These are phyloP conservation scores for Davidsoniella eucalypti DNA, from an alignment of 2,329 filamentous ascomycete genomes.

Conservation along the genomic window DNA sequence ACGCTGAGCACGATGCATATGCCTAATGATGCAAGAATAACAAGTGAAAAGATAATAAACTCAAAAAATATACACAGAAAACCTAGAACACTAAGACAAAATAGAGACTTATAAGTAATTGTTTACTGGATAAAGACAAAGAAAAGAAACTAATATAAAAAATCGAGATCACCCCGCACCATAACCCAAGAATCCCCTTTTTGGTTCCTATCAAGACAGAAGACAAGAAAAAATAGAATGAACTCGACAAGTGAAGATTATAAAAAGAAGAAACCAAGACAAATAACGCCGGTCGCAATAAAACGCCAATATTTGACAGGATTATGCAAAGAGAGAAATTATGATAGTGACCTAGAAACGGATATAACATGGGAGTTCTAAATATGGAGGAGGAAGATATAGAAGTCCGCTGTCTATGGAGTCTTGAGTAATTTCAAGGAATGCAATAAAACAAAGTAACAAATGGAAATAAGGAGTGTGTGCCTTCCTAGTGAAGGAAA, in stretches of 20 bases:
- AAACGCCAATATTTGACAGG: neutral
- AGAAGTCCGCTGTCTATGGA: too few relatives aligned
- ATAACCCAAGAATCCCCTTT: too few relatives aligned
- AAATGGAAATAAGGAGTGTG: neutral
- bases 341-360: neutral
- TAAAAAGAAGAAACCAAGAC: neutral
- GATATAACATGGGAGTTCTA: too few relatives aligned
- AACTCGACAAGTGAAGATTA: neutral
- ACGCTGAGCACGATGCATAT: too few relatives aligned
- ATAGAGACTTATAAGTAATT: too few relatives aligned
- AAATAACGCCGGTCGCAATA: neutral
- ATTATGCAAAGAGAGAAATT: slow-evolving; percentile 16
- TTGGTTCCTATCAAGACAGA: neutral
- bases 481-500: neutral
- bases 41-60: neutral
- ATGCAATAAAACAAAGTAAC: neutral
- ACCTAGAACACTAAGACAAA: too few relatives aligned
- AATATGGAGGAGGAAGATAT: too few relatives aligned
- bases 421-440: neutral
- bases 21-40: too few relatives aligned
- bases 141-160: too few relatives aligned
- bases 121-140: too few relatives aligned
- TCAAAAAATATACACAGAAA: neutral
- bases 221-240: neutral
- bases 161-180: too few relatives aligned